phyloP scores from a whole-genome alignment of 495 filamentous ascomycete genomes.

The Hypomontagnella monticulosa region DNA sequence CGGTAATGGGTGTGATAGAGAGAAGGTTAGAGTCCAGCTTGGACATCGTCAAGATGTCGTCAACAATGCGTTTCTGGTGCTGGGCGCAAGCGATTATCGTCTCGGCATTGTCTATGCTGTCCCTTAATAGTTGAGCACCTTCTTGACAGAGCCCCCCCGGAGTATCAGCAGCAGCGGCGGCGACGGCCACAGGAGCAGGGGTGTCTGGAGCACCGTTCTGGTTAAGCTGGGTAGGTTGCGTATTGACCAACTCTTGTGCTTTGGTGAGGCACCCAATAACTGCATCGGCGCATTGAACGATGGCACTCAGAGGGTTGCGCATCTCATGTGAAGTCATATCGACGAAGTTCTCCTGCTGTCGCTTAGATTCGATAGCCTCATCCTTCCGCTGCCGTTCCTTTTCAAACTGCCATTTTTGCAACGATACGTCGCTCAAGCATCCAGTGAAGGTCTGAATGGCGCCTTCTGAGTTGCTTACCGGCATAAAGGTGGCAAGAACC shows the following conservation, averaged over 20 bases:
- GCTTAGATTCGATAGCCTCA: conserved; percentile 71
- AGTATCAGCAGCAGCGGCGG: background rate
- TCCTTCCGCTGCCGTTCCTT: conserved; percentile 68
- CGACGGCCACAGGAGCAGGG: too few relatives aligned
- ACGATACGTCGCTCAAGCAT: conserved; percentile 65
- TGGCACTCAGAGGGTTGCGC: conserved; percentile 83
- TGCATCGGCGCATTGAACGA: conserved; percentile 83
- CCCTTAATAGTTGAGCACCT: conserved; percentile 54
- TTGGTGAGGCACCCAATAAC: conserved; percentile 67
- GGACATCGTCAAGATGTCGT: conserved; percentile 84
- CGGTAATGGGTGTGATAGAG: conserved; percentile 76
- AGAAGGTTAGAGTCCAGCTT: conserved; percentile 87
- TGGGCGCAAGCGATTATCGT: conserved; percentile 84
- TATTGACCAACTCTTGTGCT: conserved; percentile 30
- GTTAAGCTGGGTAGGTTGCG: conserved; percentile 1
- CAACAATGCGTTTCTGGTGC: conserved; percentile 82
- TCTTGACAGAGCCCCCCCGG: conserved; percentile 41
- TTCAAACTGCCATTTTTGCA: conserved; percentile 70
- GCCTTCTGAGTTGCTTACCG: conserved; percentile 66
- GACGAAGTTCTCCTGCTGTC: conserved; percentile 83
- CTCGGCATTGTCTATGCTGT: conserved; percentile 77
- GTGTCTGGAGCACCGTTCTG: background rate
- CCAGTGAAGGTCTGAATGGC: conserved; percentile 74
- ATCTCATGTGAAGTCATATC: conserved; percentile 91
- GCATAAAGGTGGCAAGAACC: conserved; percentile 75